Conservation (phyloP, 1,139 yeast species). For the Zygosaccharomyces pseudobailii region DNA sequence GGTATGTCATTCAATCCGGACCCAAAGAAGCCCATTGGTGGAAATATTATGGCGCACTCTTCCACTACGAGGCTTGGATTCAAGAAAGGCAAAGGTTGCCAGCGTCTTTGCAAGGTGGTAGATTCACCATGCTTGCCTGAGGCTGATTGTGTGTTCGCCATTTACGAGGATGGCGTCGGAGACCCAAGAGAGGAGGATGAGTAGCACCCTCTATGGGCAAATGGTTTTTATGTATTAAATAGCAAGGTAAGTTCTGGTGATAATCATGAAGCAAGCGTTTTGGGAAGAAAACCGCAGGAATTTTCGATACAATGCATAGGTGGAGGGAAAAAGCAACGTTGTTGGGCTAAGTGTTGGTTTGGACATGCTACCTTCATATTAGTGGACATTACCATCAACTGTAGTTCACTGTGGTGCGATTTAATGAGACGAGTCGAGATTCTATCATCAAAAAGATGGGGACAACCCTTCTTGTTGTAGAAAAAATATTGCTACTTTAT, state of each 20-base stretch:
- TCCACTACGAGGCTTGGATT: conserved; percentile 89
- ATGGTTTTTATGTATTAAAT: neutral
- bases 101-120: conserved; percentile 87
- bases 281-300: too few species aligned
- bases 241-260: neutral
- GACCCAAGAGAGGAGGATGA: conserved; percentile 84
- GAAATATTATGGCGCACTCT: conserved; percentile 95
- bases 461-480: too few species aligned
- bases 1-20: conserved; percentile 85
- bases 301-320: too few species aligned
- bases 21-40: conserved; percentile 99
- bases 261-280: too few species aligned
- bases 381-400: too few species aligned
- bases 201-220: conserved; percentile 7
- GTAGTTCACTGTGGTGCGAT: too few species aligned
- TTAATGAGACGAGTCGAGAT: too few species aligned
- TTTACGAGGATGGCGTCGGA: conserved; percentile 94
- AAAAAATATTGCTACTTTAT: too few species aligned
- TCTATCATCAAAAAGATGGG: too few species aligned
- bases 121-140: conserved; percentile 94
- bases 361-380: too few species aligned
- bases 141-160: conserved; percentile 90
- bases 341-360: too few species aligned
- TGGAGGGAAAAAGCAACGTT: too few species aligned
- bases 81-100: conserved; percentile 87